phyloP scores from a whole-genome alignment of 164 flowering plant species.

The Chloranthus sessilifolius region DNA sequence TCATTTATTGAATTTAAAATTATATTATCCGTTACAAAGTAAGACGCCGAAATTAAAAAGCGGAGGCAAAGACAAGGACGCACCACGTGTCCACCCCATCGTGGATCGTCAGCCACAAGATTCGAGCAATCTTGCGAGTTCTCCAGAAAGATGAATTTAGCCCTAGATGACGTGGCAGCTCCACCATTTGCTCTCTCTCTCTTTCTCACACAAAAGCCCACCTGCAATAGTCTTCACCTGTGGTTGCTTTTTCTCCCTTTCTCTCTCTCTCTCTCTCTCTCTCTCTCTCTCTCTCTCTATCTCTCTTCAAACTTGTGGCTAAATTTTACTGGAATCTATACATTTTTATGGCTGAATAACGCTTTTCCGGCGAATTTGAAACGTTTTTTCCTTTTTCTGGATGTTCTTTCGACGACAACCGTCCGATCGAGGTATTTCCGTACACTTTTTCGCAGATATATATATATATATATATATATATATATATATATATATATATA shows the following conservation, averaged over 20 bases:
- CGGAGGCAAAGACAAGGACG: neutral
- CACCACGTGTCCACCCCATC: slow-evolving; percentile 15
- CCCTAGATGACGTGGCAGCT: slow-evolving; percentile 20
- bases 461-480: too few relatives aligned
- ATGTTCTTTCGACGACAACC: too few relatives aligned
- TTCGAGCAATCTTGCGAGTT: slow-evolving; percentile 32
- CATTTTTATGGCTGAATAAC: neutral
- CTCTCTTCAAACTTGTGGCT: neutral
- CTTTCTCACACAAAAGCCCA: too few relatives aligned
- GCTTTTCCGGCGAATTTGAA: slow-evolving; percentile 1
- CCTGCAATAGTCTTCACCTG: neutral
- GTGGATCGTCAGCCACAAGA: slow-evolving; percentile 49
- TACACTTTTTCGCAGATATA: neutral
- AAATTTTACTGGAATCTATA: neutral
- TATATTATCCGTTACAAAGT: too few relatives aligned
- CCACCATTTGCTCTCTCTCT: slow-evolving; percentile 6
- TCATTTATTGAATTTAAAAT: neutral
- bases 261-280: neutral
- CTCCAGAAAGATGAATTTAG: slow-evolving; percentile 14
- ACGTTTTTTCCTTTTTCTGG: neutral
- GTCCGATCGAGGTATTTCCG: neutral
- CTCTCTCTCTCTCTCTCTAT: neutral
- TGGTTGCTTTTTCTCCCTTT: neutral
- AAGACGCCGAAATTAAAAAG: neutral
- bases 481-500: too few relatives aligned